Evolutionary conservation across 2,329 filamentous ascomycete genomes (phyloP).

Genomic region (Fusarium papillatum): DNA sequence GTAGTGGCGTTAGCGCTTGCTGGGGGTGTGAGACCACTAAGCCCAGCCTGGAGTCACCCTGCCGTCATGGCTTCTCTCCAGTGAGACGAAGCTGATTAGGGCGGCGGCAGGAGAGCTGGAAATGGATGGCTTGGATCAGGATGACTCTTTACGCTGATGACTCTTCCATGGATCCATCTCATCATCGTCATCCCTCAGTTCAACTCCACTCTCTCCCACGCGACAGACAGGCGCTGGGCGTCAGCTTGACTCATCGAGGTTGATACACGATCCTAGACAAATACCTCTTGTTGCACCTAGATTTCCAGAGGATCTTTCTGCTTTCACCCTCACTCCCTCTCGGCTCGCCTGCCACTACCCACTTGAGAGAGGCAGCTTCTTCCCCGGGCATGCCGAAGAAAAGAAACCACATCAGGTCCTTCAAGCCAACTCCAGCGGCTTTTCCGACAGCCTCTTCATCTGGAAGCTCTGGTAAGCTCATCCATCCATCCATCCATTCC

Average conservation of each 20-base stretch:
- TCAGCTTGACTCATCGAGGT: slow-evolving; percentile 35
- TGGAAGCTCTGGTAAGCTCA: slow-evolving; percentile 44
- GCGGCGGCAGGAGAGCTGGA: slow-evolving; percentile 1
- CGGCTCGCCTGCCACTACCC: slow-evolving; percentile 18
- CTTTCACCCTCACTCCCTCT: slow-evolving; percentile 24
- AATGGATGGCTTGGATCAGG: slow-evolving; percentile 2
- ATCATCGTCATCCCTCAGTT: slow-evolving; percentile 16
- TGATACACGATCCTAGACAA: slow-evolving; percentile 33
- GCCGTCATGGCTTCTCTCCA: slow-evolving; percentile 5
- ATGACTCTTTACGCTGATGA: slow-evolving; percentile 32
- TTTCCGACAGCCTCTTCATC: slow-evolving; percentile 52
- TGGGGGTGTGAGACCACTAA: slow-evolving; percentile 20
- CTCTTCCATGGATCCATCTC: slow-evolving; percentile 9
- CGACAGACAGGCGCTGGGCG: slow-evolving; percentile 15
- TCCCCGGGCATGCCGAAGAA: slow-evolving; percentile 72
- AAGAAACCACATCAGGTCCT: slow-evolving; percentile 67
- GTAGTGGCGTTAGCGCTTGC: slow-evolving; percentile 31
- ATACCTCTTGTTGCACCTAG: slow-evolving; percentile 32
- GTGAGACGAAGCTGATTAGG: background rate
- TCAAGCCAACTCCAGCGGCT: slow-evolving; percentile 70
- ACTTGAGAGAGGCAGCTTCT: slow-evolving; percentile 25
- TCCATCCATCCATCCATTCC: slow-evolving; percentile 1
- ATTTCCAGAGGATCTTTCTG: slow-evolving; percentile 14
- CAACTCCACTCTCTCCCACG: slow-evolving; percentile 15
- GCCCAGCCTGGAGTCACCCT: slow-evolving; percentile 19